Evolutionary conservation across 768 basidiomycete genomes (phyloP), one percentile per base, ranked within the genome.

Genomic region (Phylloporus sp.): DNA sequence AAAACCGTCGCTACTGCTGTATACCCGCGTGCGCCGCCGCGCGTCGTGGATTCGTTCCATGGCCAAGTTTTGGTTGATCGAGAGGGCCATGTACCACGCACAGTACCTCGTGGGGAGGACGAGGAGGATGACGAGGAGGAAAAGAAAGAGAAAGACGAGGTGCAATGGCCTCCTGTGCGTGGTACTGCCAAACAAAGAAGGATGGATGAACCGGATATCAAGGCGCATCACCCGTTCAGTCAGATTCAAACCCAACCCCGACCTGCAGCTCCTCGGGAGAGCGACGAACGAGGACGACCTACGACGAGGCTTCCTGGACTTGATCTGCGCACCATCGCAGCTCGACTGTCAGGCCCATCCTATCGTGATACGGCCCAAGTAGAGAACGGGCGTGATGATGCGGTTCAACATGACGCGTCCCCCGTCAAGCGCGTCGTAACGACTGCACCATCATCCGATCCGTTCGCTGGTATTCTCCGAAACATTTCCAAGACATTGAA

Each of bases 31-130:
- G 57, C 53, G 7, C 61, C 62, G 3, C 61, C 62, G 2, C 62
- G 54, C 9, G 3, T 59, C 8, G 60, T 54, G 17, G 28, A 61
- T 5, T 52, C 49, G 4, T 4, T 64, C 3, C 46, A 36, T 4
- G 54, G 61, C 0, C 48, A 49, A 31, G 53, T 57, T 3, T 36
- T 64, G 34, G 62, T 59, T 6, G 51, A 59, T 34, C 47, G 35
- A 39, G 49, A 36, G 6, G 59, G 57, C 3, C 49, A 38, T 23
- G 44, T 53, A 3, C 61, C 57, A 3, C 49, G 46, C 8, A 5
- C 36, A 10, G 5, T 51, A 35, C 21, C 35, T 43, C 31, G 1
- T 3, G 26, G 20, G 3, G 44, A 32, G 7, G 20, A 34, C 18
- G 32, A 23, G 0, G 24, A 0, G 1, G 10, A 17, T n/a, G 27